Conservation (phyloP, 2,329 filamentous ascomycete genomes). For the Sporothrix sp. region DNA sequence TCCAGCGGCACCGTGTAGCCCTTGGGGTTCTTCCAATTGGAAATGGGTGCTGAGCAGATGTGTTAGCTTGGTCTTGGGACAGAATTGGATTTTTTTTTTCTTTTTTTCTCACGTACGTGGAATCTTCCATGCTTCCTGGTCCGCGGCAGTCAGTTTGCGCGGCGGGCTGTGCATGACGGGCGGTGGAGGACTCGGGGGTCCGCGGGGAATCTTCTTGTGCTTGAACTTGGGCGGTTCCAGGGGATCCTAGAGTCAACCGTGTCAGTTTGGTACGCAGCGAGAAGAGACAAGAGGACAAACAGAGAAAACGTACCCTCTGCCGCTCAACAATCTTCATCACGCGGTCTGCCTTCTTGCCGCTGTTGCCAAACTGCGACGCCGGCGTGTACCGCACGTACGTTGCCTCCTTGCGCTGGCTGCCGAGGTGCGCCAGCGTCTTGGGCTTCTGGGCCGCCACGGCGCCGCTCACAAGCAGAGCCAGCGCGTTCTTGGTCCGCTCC, state of each 20-base stretch:
- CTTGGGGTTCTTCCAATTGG: slow-evolving; percentile 99
- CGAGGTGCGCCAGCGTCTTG: slow-evolving; percentile 71
- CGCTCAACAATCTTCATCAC: slow-evolving; percentile 98
- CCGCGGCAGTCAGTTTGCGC: slow-evolving; percentile 87
- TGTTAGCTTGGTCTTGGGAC: not conserved
- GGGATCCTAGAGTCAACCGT: slow-evolving; percentile 56
- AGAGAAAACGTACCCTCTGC: slow-evolving; percentile 42
- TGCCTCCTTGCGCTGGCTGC: slow-evolving; percentile 65
- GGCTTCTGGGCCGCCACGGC: slow-evolving; percentile 89
- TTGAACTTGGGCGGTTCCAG: slow-evolving; percentile 98
- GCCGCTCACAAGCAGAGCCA: slow-evolving; percentile 72
- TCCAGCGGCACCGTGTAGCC: slow-evolving; percentile 94
- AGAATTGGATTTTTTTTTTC: too few species aligned
- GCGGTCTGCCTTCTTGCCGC: slow-evolving; percentile 78
- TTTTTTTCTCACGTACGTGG: too few species aligned
- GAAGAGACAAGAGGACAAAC: not conserved
- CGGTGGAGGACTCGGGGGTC: slow-evolving; percentile 69
- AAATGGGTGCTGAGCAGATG: slow-evolving; percentile 56
- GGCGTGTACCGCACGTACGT: slow-evolving; percentile 95
- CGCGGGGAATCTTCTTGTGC: slow-evolving; percentile 89
- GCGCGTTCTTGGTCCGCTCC: slow-evolving; percentile 77
- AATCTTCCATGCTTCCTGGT: slow-evolving; percentile 93
- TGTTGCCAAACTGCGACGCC: slow-evolving; percentile 88
- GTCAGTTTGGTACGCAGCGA: too few species aligned
- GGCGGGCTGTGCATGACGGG: slow-evolving; percentile 93